Evolutionary conservation across 2,329 filamentous ascomycete species (phyloP).

Genomic region (Colletotrichum tofieldiae): DNA sequence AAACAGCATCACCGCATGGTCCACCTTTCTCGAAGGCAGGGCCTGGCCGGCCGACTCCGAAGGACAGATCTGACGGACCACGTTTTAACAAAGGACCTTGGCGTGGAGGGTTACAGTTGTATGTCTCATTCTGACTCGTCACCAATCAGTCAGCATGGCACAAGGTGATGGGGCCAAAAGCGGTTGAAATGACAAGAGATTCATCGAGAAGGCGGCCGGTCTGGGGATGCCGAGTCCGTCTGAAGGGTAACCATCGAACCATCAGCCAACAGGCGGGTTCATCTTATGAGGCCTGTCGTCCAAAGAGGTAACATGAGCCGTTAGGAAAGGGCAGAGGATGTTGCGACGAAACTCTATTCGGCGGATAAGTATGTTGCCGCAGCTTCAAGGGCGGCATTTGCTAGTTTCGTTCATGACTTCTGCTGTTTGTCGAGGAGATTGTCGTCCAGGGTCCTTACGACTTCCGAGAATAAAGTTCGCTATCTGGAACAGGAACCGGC

Average conservation of each 20-base stretch:
- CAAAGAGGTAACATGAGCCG: not conserved
- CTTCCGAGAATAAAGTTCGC: not conserved
- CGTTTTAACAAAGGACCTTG: not conserved
- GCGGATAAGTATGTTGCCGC: constrained; percentile 2
- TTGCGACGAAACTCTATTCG: constrained; percentile 30
- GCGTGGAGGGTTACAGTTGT: not conserved
- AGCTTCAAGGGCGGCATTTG: not conserved
- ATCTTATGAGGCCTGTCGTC: constrained; percentile 13
- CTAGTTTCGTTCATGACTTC: too few relatives aligned
- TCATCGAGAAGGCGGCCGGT: not conserved
- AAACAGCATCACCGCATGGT: not conserved
- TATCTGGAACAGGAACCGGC: constrained; percentile 27
- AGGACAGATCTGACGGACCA: not conserved
- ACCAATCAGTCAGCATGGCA: not conserved
- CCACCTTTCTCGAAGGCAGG: not conserved
- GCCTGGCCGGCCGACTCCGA: not conserved
- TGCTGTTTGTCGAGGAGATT: not conserved
- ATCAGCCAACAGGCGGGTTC: constrained; percentile 23
- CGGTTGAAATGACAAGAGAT: not conserved
- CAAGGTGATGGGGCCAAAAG: not conserved
- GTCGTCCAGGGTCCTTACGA: not conserved
- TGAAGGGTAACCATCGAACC: constrained; percentile 16
- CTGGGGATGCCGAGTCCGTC: not conserved
- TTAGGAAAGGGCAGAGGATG: not conserved
- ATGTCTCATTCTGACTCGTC: constrained; percentile 2